phyloP scores from a whole-genome alignment of 2,329 filamentous ascomycete species.

The Aspergillus costaricaensis region DNA sequence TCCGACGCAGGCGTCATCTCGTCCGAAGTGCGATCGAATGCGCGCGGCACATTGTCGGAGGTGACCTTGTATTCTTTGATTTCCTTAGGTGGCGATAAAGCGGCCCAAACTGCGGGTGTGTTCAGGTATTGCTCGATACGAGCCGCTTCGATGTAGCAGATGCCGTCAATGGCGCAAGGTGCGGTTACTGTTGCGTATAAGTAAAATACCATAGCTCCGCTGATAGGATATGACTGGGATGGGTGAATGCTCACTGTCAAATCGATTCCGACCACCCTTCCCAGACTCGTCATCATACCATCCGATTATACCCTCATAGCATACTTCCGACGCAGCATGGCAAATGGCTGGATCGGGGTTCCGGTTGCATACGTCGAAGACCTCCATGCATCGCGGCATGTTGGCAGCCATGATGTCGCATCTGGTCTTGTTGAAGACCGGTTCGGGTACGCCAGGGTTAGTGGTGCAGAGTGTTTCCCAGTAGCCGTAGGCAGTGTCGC shows the following conservation, averaged over 20 bases:
- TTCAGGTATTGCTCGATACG: slow-evolving; percentile 27
- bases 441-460: slow-evolving; percentile 45
- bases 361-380: slow-evolving; percentile 39
- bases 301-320: slow-evolving; percentile 16
- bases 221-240: background rate
- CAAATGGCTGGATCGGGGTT: slow-evolving; percentile 24
- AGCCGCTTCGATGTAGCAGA: slow-evolving; percentile 24
- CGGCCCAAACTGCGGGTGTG: slow-evolving; percentile 17
- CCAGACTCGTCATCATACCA: slow-evolving; percentile 25
- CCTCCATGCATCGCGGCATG: slow-evolving; percentile 49
- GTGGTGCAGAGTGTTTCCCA: slow-evolving; percentile 53
- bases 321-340: slow-evolving; percentile 18
- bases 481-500: slow-evolving; percentile 46
- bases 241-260: slow-evolving; percentile 23
- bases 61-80: slow-evolving; percentile 17
- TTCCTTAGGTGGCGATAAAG: slow-evolving; percentile 17
- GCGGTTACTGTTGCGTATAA: slow-evolving; percentile 20
- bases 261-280: slow-evolving; percentile 26
- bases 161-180: slow-evolving; percentile 20
- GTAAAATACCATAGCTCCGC: background rate
- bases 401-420: slow-evolving; percentile 51
- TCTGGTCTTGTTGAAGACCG: slow-evolving; percentile 49
- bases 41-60: slow-evolving; percentile 9
- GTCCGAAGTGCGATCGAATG: slow-evolving; percentile 20
- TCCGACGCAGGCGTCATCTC: slow-evolving; percentile 14